A percentile compares a stretch with the other conserved stretches of the same genome.
These are phyloP conservation scores for Ustilago curta DNA, from an alignment of 1,284 basidiomycete genomes.

Conservation along the genomic window DNA sequence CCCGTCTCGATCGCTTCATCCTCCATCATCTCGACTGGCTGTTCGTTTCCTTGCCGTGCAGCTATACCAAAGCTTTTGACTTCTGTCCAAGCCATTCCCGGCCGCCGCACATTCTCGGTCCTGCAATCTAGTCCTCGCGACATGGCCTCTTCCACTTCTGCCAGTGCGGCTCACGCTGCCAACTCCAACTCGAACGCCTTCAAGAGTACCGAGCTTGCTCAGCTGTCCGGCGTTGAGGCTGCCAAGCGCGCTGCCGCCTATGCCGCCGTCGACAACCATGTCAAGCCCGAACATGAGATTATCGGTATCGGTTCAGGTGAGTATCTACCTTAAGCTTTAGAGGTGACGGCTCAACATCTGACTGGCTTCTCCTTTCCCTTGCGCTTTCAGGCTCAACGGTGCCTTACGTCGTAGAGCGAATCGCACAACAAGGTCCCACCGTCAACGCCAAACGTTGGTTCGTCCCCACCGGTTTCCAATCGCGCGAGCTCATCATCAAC, in stretches of 20 bases:
- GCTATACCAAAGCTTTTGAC: background rate
- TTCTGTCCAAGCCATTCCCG: background rate
- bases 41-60: background rate
- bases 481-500: slow-evolving; percentile 90
- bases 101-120: slow-evolving; percentile 3
- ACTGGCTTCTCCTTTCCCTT: background rate
- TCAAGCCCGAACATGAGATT: slow-evolving; percentile 84
- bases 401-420: slow-evolving; percentile 95
- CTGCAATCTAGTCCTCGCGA: slow-evolving; percentile 15
- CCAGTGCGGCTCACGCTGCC: slow-evolving; percentile 29
- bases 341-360: background rate
- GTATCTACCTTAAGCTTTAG: background rate
- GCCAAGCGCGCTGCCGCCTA: slow-evolving; percentile 92
- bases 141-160: slow-evolving; percentile 25
- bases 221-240: slow-evolving; percentile 60
- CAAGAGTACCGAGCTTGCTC: slow-evolving; percentile 35
- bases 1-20: slow-evolving; percentile 6
- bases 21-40: background rate
- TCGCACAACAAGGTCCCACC: slow-evolving; percentile 83
- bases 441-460: slow-evolving; percentile 76
- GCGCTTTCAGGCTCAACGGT: slow-evolving; percentile 82
- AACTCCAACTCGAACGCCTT: slow-evolving; percentile 32
- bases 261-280: slow-evolving; percentile 91
- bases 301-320: slow-evolving; percentile 69
- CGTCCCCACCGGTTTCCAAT: slow-evolving; percentile 82